phyloP scores from a whole-genome alignment of 768 basidiomycete genomes.

The Rhodotorula graminis region DNA sequence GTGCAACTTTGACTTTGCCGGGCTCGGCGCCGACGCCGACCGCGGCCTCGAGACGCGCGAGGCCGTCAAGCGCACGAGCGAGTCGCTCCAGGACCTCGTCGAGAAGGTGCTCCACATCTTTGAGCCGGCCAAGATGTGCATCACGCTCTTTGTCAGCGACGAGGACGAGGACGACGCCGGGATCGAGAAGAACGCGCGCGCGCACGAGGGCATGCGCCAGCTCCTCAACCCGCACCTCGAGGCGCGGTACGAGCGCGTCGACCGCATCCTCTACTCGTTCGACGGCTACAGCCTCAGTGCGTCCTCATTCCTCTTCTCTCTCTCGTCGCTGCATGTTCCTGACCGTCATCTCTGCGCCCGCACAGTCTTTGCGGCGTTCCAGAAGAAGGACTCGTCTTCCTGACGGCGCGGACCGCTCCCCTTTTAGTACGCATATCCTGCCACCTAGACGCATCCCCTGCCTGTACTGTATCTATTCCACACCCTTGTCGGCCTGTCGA shows the following conservation, averaged over 20 bases:
- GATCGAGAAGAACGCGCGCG: conserved; percentile 23
- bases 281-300: conserved; percentile 27
- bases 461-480: background rate
- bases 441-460: background rate
- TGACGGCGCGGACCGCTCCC: too few species aligned
- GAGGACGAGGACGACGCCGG: conserved; percentile 50
- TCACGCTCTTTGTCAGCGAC: conserved; percentile 78
- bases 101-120: conserved; percentile 88
- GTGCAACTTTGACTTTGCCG: conserved; percentile 73
- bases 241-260: conserved; percentile 67
- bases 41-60: background rate
- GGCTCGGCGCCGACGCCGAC: conserved; percentile 42
- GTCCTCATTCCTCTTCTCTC: background rate
- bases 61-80: conserved; percentile 53
- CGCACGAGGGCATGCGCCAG: conserved; percentile 37
- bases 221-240: conserved; percentile 48
- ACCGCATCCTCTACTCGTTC: conserved; percentile 95
- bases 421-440: background rate
- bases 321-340: background rate
- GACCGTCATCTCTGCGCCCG: background rate
- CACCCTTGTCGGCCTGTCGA: too few species aligned
- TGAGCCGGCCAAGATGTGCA: conserved; percentile 73
- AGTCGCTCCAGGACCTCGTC: conserved; percentile 63
- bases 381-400: background rate
- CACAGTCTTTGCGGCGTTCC: conserved; percentile 25